Evolutionary conservation across 2,329 filamentous ascomycete genomes (phyloP).

Genomic region (Polychaeton citri): DNA sequence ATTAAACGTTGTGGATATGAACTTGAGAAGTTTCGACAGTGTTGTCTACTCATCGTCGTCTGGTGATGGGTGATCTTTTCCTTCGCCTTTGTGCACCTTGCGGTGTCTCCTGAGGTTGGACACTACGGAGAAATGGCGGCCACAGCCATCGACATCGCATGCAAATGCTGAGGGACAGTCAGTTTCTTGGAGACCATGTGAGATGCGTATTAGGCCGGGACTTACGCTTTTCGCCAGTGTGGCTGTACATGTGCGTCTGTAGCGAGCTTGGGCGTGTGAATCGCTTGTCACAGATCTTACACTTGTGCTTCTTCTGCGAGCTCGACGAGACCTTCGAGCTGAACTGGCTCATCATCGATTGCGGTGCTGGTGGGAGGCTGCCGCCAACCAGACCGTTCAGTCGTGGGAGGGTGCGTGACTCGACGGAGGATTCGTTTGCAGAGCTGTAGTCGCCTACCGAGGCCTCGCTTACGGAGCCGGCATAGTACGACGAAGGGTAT

Average conservation of each 20-base stretch:
- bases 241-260: conserved; percentile 97
- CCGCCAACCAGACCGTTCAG: conserved; percentile 52
- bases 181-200: conserved; percentile 1
- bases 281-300: conserved; percentile 95
- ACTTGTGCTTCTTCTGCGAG: conserved; percentile 99
- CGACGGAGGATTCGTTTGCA: conserved; percentile 65
- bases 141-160: conserved; percentile 89
- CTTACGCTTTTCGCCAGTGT: conserved; percentile 96
- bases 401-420: conserved; percentile 70
- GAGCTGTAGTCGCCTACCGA: conserved; percentile 90
- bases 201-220: conserved; percentile 14
- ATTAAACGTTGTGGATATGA: neutral
- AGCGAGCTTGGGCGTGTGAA: conserved; percentile 90
- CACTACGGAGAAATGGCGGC: conserved; percentile 91
- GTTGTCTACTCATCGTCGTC: conserved; percentile 28
- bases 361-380: conserved; percentile 65
- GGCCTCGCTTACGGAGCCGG: conserved; percentile 64
- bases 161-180: conserved; percentile 55
- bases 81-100: conserved; percentile 83
- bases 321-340: conserved; percentile 92
- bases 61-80: conserved; percentile 31
- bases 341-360: conserved; percentile 98
- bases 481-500: conserved; percentile 65
- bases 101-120: conserved; percentile 89
- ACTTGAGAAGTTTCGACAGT: neutral